Base-by-base conservation (phyloP, 192 early-diverging fungal species). In the Coemansia sp. region DNA sequence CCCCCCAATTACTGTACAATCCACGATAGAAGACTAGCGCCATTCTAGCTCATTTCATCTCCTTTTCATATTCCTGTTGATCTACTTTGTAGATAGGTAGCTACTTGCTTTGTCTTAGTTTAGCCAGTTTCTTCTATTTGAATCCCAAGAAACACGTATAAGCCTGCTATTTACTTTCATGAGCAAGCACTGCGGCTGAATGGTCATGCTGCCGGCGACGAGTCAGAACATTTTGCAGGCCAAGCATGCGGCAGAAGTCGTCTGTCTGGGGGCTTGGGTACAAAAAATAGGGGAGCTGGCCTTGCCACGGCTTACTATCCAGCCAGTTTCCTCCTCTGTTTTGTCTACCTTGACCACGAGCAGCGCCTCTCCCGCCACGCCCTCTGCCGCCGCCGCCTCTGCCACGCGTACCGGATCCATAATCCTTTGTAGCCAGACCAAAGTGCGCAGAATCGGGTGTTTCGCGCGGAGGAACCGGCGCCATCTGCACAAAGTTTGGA, bases 211-310 rank as follows among this genome's bases (percentile, higher is more conserved):
- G 38, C 0, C 58, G 71, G 24, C 67, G 76, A 53, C 72, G 76
- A 12, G 81, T 83, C 60, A 84, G 39, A n/a, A 16, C 43, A 56
- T 84, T 76, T 35, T 73, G 52, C 14, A 97, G 85, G 16, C 86
- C 85, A 11, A 96, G 49, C 76, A 91, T 73, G 0, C 81, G 67
- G 72, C 92, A 94, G 55, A 97, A 90, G 11, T 69, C 82, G 5
- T 78, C 85, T 8, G 94, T 97, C 75, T 98, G 96, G 4, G 94
- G 94, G 72, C 97, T 98, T 6, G 86, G 68, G 36, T 90, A 89
- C 15, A 84, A 58, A 20, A 71, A 57, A 12, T 76, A 43, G 18
- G 78, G 78, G 20, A 53, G 67, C 33, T 74, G 68, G 18, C 64
- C 75, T 16, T 51, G 21, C 68, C 65, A 63, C 20, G 38, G 44